Evolutionary conservation across 768 basidiomycete genomes (phyloP), one percentile per base, ranked within the genome.

Genomic region (Amanita molliuscula): DNA sequence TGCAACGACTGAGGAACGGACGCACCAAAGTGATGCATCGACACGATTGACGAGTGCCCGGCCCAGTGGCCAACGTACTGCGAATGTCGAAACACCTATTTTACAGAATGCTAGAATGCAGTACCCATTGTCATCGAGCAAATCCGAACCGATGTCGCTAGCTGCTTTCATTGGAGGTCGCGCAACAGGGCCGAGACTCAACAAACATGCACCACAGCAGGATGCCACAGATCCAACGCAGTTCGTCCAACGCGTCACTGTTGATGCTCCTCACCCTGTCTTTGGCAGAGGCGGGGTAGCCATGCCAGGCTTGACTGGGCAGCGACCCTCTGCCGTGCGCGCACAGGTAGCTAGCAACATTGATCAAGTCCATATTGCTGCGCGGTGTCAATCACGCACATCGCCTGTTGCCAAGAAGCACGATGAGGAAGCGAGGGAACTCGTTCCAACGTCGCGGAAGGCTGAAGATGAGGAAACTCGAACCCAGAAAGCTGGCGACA

Each of bases 151-250:
- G 9, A 79, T 84, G 7, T 91, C 88, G 2, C 73, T 90, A 23
- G 88, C 88, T 0, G 76, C 82, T 2, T 88, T 90, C 61, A 90
- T 90, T 56, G 88, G 88, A 33, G 87, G 88, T 6, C 77, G 72
- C 23, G 87, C 82, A 11, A 75, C 78, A 37, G 88, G 86, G 20
- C 87, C 87, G 3, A 73, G 82, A 33, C 72, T 91, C 37, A 88
- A 76, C 54, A 77, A 72, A 51, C 86, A 81, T 57, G 79, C 81
- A 15, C 81, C 87, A 3, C 88, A 90, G 60, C 71, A 71, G 56
- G 79, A 90, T 65, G 73, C 73, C 8, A 69, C 78, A 58, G 77
- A 82, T 57, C 80, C 78, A 1, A 78, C 76, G 0, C 78, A 79
- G 55, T 85, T 84, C 55, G 79, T 81, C 48, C 82, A 84, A 58